These are phyloP conservation scores for Mycosphaerella sp. DNA, from an alignment of 2,329 filamentous ascomycete species.

Conservation along the genomic window DNA sequence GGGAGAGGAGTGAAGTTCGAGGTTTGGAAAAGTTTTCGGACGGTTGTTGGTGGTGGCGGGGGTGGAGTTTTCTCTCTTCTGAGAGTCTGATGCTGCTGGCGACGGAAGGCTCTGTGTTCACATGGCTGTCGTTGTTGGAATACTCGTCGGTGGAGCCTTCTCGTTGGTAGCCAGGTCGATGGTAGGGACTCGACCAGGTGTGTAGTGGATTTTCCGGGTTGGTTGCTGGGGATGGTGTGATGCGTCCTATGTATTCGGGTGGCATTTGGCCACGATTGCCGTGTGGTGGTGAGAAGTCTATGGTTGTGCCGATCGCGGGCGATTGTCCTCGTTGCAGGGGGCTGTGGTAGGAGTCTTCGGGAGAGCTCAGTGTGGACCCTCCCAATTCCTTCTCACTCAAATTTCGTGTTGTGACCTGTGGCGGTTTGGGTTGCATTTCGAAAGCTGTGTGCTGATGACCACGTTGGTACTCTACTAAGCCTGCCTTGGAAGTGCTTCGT, in stretches of 20 bases:
- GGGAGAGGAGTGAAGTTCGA: conserved; percentile 3
- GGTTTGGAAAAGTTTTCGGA: conserved; percentile 15
- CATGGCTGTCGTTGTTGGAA: conserved; percentile 2
- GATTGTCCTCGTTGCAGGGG: conserved; percentile 12
- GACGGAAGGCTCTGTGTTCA: too few species aligned
- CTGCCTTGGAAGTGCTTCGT: conserved; percentile 22
- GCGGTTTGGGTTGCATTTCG: conserved; percentile 30
- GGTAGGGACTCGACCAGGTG: not conserved
- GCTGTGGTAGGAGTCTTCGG: conserved; percentile 15
- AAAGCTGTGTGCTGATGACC: conserved; percentile 30
- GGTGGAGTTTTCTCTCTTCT: conserved; percentile 10
- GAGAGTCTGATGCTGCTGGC: not conserved
- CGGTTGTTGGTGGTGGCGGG: conserved; percentile 5
- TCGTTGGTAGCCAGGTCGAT: conserved; percentile 2
- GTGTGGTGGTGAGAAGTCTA: conserved; percentile 2
- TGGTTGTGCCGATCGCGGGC: not conserved
- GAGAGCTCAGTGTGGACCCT: conserved; percentile 11
- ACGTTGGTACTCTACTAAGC: conserved; percentile 22
- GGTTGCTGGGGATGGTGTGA: conserved; percentile 11
- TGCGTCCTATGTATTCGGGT: conserved; percentile 16
- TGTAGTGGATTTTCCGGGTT: not conserved
- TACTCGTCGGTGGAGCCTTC: conserved; percentile 10
- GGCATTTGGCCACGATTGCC: conserved; percentile 10
- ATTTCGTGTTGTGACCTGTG: conserved; percentile 11
- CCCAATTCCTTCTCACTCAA: conserved; percentile 18